phyloP scores from a whole-genome alignment of 2,329 filamentous ascomycete genomes.

The Ophiosphaerella herpotricha region DNA sequence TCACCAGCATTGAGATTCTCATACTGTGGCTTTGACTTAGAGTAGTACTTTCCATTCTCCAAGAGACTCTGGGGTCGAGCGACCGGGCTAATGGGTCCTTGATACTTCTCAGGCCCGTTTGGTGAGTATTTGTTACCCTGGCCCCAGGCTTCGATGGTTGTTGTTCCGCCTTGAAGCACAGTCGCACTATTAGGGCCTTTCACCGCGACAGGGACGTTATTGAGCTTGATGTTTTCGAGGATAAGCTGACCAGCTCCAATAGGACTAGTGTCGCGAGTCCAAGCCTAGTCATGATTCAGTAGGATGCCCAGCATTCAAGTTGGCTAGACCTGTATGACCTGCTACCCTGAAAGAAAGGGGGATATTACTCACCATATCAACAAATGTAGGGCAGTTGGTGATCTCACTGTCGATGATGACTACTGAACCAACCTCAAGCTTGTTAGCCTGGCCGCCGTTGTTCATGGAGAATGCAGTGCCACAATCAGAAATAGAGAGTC shows the following conservation, averaged over 20 bases:
- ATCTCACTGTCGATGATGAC: constrained; percentile 63
- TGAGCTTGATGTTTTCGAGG: constrained; percentile 58
- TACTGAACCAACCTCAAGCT: constrained; percentile 58
- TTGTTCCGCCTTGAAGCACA: constrained; percentile 39
- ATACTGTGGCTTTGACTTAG: constrained; percentile 57
- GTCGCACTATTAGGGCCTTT: constrained; percentile 32
- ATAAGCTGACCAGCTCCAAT: constrained; percentile 57
- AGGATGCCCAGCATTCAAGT: background rate
- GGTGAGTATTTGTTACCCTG: constrained; percentile 45
- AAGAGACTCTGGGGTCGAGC: constrained; percentile 55
- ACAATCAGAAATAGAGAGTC: constrained; percentile 59
- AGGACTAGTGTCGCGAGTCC: constrained; percentile 44
- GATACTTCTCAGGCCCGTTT: constrained; percentile 51
- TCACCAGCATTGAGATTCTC: constrained; percentile 58
- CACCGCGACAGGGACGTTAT: constrained; percentile 41
- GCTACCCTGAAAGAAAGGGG: background rate
- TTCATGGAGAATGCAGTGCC: constrained; percentile 59
- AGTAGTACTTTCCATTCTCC: constrained; percentile 54
- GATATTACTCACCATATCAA: constrained; percentile 48
- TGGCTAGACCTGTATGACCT: no score
- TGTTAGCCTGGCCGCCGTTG: constrained; percentile 30
- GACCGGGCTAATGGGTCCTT: constrained; percentile 53
- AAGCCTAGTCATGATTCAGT: constrained; percentile 24
- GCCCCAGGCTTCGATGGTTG: constrained; percentile 42
- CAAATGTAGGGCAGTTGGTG: constrained; percentile 54